phyloP scores from a whole-genome alignment of 371 early-diverging fungal genomes.

The Rhizomucor miehei region DNA sequence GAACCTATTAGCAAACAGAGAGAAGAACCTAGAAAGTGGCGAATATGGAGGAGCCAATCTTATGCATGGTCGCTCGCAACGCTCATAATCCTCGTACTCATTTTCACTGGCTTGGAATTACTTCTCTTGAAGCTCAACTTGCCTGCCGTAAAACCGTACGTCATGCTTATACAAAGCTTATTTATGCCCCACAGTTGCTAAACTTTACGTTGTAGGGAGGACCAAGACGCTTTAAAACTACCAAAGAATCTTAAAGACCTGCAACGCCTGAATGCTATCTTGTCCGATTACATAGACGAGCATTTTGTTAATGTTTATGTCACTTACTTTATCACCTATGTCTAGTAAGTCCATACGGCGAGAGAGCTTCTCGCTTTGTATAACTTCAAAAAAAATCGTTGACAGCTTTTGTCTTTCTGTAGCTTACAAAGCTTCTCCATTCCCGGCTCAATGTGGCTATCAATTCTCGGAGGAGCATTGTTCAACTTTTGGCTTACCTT shows the following conservation, averaged over 20 bases:
- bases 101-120: slow-evolving; percentile 33
- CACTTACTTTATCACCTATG: slow-evolving; percentile 50
- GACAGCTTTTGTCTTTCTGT: not conserved
- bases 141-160: slow-evolving; percentile 41
- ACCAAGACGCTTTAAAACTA: slow-evolving; percentile 51
- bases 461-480: slow-evolving; percentile 60
- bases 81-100: slow-evolving; percentile 25
- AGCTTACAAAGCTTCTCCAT: slow-evolving; percentile 68
- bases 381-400: too few species aligned
- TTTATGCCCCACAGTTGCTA: too few species aligned
- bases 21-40: too few species aligned
- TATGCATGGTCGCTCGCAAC: slow-evolving; percentile 39
- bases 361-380: too few species aligned
- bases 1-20: too few species aligned
- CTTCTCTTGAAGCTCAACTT: slow-evolving; percentile 30
- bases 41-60: slow-evolving; percentile 40
- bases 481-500: slow-evolving; percentile 59
- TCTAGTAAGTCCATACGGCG: slow-evolving; percentile 64
- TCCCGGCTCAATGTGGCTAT: slow-evolving; percentile 71
- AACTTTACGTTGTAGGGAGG: too few species aligned
- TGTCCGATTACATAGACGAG: slow-evolving; percentile 54
- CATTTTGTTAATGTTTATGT: slow-evolving; percentile 55
- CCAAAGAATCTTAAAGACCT: slow-evolving; percentile 58
- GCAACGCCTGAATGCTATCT: slow-evolving; percentile 49
- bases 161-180: too few species aligned